These are phyloP conservation scores for Periconia sp. DNA, from an alignment of 2,329 filamentous ascomycete species.

Conservation along the genomic window DNA sequence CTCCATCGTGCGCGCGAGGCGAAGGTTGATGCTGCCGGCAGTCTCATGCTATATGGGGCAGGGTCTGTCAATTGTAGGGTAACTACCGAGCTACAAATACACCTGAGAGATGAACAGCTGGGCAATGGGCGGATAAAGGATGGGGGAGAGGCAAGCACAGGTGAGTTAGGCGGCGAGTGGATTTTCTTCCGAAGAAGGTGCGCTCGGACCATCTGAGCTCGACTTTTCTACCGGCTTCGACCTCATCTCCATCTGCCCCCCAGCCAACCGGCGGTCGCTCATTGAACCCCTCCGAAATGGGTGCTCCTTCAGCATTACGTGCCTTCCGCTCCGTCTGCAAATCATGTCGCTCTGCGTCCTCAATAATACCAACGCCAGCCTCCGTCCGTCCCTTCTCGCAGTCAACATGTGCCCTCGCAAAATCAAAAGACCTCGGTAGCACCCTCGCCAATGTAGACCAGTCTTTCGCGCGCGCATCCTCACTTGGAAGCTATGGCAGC, in stretches of 20 bases:
- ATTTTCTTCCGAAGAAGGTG: slow-evolving; percentile 28
- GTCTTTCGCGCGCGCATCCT: no score
- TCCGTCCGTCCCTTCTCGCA: slow-evolving; percentile 43
- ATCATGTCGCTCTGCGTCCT: slow-evolving; percentile 43
- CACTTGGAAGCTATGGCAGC: slow-evolving; percentile 20
- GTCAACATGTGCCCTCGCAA: slow-evolving; percentile 23
- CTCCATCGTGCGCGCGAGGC: slow-evolving; percentile 50
- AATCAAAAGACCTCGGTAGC: no score
- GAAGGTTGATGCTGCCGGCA: slow-evolving; percentile 47
- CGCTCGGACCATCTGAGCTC: slow-evolving; percentile 27
- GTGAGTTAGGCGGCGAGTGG: slow-evolving; percentile 12
- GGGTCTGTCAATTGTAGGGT: slow-evolving; percentile 1
- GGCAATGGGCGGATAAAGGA: slow-evolving; percentile 22
- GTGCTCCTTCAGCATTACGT: slow-evolving; percentile 29
- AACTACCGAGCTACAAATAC: not conserved
- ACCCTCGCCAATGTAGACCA: no score
- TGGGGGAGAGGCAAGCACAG: slow-evolving; percentile 21
- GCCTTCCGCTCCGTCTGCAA: slow-evolving; percentile 42
- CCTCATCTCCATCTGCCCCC: slow-evolving; percentile 10
- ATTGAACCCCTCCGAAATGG: slow-evolving; percentile 27
- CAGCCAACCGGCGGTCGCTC: slow-evolving; percentile 8
- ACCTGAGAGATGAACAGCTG: slow-evolving; percentile 9
- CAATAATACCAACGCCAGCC: slow-evolving; percentile 15
- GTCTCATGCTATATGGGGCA: slow-evolving; percentile 51
- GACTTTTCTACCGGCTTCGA: slow-evolving; percentile 25